These are phyloP conservation scores for Aspergillus sp. DNA, from an alignment of 2,329 filamentous ascomycete genomes.

Conservation along the genomic window DNA sequence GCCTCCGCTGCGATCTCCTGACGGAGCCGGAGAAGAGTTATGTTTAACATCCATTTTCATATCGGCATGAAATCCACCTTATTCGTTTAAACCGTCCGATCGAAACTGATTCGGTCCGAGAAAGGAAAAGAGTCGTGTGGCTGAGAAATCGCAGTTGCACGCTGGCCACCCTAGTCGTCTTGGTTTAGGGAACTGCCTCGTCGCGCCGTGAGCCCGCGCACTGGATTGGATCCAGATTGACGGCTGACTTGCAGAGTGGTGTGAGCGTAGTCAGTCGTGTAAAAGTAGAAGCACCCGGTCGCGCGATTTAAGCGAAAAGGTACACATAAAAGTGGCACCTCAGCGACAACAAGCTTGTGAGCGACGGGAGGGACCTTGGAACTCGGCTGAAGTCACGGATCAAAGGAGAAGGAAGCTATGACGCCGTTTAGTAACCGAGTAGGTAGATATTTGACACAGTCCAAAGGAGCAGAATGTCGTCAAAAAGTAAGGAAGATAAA, in stretches of 20 bases:
- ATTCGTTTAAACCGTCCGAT: too few species aligned
- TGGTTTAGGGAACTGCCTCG: background rate
- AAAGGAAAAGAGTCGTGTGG: background rate
- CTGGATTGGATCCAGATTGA: slow-evolving; percentile 10
- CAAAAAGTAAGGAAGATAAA: background rate
- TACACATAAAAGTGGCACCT: background rate
- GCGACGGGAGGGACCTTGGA: too few species aligned
- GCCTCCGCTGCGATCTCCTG: slow-evolving; percentile 31
- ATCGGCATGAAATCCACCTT: slow-evolving; percentile 19
- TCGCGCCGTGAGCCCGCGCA: slow-evolving; percentile 7
- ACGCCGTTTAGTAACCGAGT: too few species aligned
- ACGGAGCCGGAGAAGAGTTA: slow-evolving; percentile 32
- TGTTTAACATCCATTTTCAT: slow-evolving; percentile 28
- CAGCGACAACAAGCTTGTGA: too few species aligned
- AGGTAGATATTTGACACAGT: too few species aligned
- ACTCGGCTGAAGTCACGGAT: too few species aligned
- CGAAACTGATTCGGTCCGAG: background rate
- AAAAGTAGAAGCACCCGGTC: background rate
- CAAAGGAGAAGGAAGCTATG: too few species aligned
- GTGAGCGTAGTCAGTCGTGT: background rate
- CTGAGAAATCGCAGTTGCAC: background rate
- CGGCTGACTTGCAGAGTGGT: background rate
- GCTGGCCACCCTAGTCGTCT: background rate
- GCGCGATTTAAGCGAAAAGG: background rate
- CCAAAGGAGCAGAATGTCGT: background rate